A percentile compares a stretch with the other conserved stretches of the same genome.
Evolutionary conservation across 129 eudicot genomes (phyloP).

Genomic region (Smallanthus sonchifolius): DNA sequence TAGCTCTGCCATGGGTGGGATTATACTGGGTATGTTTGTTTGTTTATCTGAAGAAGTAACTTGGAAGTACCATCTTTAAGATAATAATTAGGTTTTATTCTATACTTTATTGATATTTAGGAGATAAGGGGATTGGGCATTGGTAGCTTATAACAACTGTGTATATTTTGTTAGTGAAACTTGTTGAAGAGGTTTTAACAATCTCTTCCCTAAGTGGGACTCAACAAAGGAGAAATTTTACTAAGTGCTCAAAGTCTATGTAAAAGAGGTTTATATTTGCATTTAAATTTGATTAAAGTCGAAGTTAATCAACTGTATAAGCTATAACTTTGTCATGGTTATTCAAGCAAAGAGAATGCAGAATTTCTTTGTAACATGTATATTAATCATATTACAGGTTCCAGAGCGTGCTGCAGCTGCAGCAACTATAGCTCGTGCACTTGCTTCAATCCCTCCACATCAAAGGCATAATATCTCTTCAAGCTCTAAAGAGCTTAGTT

Average conservation of each 20-base stretch:
- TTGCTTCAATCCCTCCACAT: conserved; percentile 93
- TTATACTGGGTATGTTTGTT: no score
- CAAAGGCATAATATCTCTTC: conserved; percentile 73
- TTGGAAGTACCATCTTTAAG: conserved; percentile 9
- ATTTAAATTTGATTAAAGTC: not conserved
- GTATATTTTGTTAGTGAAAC: conserved; percentile 11
- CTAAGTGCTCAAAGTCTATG: not conserved
- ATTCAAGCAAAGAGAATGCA: not conserved
- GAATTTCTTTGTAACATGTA: not conserved
- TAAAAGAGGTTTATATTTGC: not conserved
- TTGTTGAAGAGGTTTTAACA: conserved; percentile 5
- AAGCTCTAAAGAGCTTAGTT: conserved; percentile 71
- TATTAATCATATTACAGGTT: conserved; percentile 47
- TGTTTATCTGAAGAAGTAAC: conserved; percentile 3
- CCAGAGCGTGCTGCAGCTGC: conserved; percentile 99
- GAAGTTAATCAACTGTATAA: not conserved
- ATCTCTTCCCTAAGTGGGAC: not conserved
- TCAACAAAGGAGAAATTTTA: not conserved
- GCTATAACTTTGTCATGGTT: not conserved
- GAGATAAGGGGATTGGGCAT: conserved; percentile 7
- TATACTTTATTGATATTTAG: not conserved
- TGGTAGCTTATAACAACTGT: conserved; percentile 11
- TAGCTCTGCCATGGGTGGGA: no score
- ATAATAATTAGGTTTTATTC: conserved; percentile 8
- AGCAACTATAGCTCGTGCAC: conserved; percentile 93